Evolutionary conservation across 768 basidiomycete species (phyloP), one percentile per base, ranked within the genome.

Genomic region (Coprinellus micaceus): DNA sequence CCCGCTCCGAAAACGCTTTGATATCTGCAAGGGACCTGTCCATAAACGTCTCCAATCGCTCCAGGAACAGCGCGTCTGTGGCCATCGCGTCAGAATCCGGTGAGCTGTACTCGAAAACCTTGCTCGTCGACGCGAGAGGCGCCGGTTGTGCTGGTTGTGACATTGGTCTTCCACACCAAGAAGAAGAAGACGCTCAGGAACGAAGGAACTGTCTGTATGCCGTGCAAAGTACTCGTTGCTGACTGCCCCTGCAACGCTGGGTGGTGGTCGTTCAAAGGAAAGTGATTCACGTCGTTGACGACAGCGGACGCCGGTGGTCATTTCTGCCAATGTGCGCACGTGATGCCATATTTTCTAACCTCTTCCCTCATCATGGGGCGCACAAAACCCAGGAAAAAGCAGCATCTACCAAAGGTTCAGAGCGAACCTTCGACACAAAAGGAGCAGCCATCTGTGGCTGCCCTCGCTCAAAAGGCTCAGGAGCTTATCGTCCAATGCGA

Each of bases 401-500:
- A 77, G 66, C 63, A 62, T 15, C 65, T 63, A 28, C 67, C 73
- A 56, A 75, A 75, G 63, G 66, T 30, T 17, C 70, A 45, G 62
- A 69, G 46, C 47, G 63, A 64, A 28, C 61, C 60, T 19, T 63
- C 66, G 5, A 54, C 49, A 7, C 67, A 64, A 37, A 61, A 62
- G 39, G 33, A 60, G 28, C 40, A 58, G 22, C 83, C 83, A 1
- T 70, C 85, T 26, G 69, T 82, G 53, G 53, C 76, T 10, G 73
- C 85, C 11, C 73, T 93, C 5, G 71, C 91, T 30, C 83, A 85
- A 66, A 94, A 93, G 67, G 85, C 90, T 0, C 90, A 91, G 65
- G 75, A 80, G n/a, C 76, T 95, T 53, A 81, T 95, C 61, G 78
- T 85, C 22, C 89, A 93, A 72, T 92, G 88, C 65, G 86, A 94